Evolutionary conservation across 257 asterid species (phyloP), one percentile per base, ranked within the genome.

Genomic region (Buddleja alternifolia): DNA sequence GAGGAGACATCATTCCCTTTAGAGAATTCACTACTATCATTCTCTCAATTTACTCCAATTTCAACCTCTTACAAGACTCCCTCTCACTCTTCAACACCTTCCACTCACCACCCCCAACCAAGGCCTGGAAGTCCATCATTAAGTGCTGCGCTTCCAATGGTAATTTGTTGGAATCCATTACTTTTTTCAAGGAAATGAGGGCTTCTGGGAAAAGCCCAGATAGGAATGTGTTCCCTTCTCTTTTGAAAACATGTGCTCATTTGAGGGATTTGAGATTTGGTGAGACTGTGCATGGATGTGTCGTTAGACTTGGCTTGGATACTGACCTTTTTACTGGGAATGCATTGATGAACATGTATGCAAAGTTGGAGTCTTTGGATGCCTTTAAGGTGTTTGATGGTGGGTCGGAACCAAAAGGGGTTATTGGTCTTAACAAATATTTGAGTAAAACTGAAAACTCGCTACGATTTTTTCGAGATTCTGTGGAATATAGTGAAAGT

Each of bases 261-360:
- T 73, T 88, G 84, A 77, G 83, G 74, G 86, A 90, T 34, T 72
- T 88, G 74, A 84, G 77, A 81, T 50, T 84, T 45, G 97, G 99
- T 48, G 90, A 83, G 80, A 78, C 89, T 48, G 67, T 93, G 53
- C 97, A 90, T 78, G 93, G 95, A 2, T 88, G 86, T 66, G 81
- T 75, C 6, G 73, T 93, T 4, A 78, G 86, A 75, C 81, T 82
- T 64, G 96, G 97, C 6, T 71, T 88, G 75, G 92, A 83, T 34
- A 11, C 56, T 14, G 97, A 90, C 64, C 84, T 85, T 72, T 88
- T 83, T 54, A 90, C 98, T n/a, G 96, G 93, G 50, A 93, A 90
- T 72, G 97, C 98, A 0, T 75, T 93, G 54, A 87, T 93, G 97
- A 86, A 83, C 63, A 83, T 93, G 97, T 93, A 93, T 73, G 87